A percentile compares a stretch with the other conserved stretches of the same genome.
phyloP scores from a whole-genome alignment of 148 eudicot genomes.

The Vaccinium vitisidaea region DNA sequence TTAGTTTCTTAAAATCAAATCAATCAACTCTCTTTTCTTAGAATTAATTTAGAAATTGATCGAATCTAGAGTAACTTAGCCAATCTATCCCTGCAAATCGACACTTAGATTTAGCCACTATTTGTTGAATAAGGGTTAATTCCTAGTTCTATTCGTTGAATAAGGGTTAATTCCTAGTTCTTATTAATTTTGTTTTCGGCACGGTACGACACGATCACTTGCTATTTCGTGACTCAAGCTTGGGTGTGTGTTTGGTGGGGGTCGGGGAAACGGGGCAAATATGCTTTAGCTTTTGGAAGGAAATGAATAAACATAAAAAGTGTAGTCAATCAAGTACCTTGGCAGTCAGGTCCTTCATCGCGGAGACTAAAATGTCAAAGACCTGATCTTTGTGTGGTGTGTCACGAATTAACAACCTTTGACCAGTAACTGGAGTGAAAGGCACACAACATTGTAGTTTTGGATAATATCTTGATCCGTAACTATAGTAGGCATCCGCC shows the following conservation, averaged over 20 bases:
- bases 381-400: constrained; percentile 63
- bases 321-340: constrained; percentile 47
- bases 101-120: too few relatives aligned
- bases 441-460: constrained; percentile 90
- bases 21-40: too few relatives aligned
- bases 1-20: too few relatives aligned
- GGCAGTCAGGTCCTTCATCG: constrained; percentile 66
- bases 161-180: too few relatives aligned
- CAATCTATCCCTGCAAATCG: too few relatives aligned
- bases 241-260: neutral
- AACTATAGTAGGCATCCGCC: constrained; percentile 90
- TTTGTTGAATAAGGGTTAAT: too few relatives aligned
- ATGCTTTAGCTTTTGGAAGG: neutral
- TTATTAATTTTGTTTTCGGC: too few relatives aligned
- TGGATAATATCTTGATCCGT: constrained; percentile 90
- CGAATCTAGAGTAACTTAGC: too few relatives aligned
- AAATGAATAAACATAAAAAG: neutral
- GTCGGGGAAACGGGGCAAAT: neutral
- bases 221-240: neutral
- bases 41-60: too few relatives aligned
- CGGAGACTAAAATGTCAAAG: constrained; percentile 68
- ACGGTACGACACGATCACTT: neutral
- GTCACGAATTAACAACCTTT: constrained; percentile 78
- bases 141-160: too few relatives aligned
- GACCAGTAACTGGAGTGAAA: constrained; percentile 94